Evolutionary conservation across 768 basidiomycete genomes (phyloP).

Genomic region (Russula lepida): DNA sequence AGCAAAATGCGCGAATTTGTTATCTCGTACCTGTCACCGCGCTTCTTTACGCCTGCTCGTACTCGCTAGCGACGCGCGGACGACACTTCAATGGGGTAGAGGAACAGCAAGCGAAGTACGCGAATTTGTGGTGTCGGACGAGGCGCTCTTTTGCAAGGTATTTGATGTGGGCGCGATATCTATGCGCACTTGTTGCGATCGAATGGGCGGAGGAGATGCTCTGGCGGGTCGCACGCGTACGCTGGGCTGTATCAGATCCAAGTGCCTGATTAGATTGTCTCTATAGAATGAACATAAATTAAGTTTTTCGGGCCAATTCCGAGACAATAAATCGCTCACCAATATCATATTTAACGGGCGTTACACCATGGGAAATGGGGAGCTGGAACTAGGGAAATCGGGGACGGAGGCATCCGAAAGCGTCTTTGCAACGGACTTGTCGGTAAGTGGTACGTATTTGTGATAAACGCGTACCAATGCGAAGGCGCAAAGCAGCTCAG

Average conservation of each 20-base stretch:
- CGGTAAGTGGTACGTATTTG: no score
- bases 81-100: not conserved
- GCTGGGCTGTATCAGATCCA: not conserved
- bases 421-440: no score
- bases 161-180: not conserved
- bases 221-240: not conserved
- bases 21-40: conserved; percentile 38
- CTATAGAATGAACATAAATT: no score
- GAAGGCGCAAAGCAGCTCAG: no score
- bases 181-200: not conserved
- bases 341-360: no score
- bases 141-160: not conserved
- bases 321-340: no score
- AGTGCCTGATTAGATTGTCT: no score
- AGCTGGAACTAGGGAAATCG: no score
- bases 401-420: no score
- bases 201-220: conserved; percentile 1
- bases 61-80: not conserved
- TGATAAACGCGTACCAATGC: no score
- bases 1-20: not conserved
- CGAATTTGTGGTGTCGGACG: not conserved
- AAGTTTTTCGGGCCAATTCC: no score
- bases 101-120: not conserved
- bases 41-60: conserved; percentile 34
- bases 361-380: no score